phyloP scores from a whole-genome alignment of 2,329 filamentous ascomycete genomes.

The Nothophaeocryptopus gaeumannii region DNA sequence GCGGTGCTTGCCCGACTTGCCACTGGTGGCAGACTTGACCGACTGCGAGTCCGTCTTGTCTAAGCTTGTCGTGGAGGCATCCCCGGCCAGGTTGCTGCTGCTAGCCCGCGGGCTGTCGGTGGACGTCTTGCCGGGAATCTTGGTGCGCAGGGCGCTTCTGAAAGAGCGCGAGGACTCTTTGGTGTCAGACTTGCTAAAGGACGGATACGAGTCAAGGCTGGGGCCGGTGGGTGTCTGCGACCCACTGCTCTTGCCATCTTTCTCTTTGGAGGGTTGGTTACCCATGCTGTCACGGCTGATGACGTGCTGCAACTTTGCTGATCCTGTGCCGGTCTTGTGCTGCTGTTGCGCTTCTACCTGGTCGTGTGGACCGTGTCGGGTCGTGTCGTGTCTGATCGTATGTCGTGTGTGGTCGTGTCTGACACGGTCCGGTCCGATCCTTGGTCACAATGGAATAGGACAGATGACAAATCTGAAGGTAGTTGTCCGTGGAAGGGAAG shows the following conservation, averaged over 20 bases:
- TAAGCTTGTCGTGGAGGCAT: slow-evolving; percentile 43
- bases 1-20: slow-evolving; percentile 33
- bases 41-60: slow-evolving; percentile 74
- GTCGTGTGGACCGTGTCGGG: no score
- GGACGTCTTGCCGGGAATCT: slow-evolving; percentile 69
- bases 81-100: slow-evolving; percentile 56
- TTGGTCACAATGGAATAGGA: no score
- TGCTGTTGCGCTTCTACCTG: no score
- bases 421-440: no score
- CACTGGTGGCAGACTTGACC: slow-evolving; percentile 67
- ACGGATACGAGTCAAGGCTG: slow-evolving; percentile 79
- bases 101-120: slow-evolving; percentile 81
- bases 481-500: no score
- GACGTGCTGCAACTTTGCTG: no score
- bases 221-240: slow-evolving; percentile 51
- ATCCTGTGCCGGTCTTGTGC: no score
- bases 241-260: slow-evolving; percentile 43
- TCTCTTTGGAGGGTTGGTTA: slow-evolving; percentile 66
- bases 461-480: no score
- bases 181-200: slow-evolving; percentile 87
- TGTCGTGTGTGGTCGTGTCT: no score
- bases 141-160: slow-evolving; percentile 75
- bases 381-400: no score
- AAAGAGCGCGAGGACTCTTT: slow-evolving; percentile 88
- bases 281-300: slow-evolving; percentile 55